phyloP scores from a whole-genome alignment of 371 early-diverging fungal species.

The Circinella minor region DNA sequence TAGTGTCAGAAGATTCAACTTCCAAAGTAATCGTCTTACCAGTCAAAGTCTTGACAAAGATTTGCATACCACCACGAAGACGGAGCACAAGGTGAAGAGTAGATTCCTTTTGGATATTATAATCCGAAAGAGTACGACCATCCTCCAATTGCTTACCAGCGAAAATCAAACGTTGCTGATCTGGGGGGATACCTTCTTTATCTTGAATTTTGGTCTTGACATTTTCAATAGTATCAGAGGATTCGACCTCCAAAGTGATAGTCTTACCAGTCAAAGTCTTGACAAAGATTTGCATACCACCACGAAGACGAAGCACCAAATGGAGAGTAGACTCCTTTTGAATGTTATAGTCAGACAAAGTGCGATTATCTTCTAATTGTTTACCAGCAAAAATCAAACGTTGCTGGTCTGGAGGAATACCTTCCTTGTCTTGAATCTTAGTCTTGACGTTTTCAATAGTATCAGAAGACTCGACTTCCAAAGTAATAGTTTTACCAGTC shows the following conservation, averaged over 20 bases:
- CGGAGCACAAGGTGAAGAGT: conserved; percentile 92
- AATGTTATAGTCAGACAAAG: conserved; percentile 75
- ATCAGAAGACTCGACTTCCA: conserved; percentile 90
- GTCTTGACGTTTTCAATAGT: conserved; percentile 90
- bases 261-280: conserved; percentile 95
- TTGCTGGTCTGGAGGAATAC: conserved; percentile 89
- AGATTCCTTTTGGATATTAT: conserved; percentile 78
- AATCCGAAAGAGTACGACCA: conserved; percentile 78
- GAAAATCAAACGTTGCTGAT: conserved; percentile 87
- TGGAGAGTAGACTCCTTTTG: conserved; percentile 90
- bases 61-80: conserved; percentile 76
- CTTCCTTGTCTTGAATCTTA: conserved; percentile 98
- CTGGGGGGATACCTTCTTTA: conserved; percentile 95
- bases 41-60: conserved; percentile 80
- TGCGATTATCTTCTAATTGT: conserved; percentile 83
- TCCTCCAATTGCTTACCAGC: conserved; percentile 89
- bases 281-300: conserved; percentile 57
- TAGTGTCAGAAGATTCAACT: conserved; percentile 75
- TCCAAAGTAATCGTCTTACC: conserved; percentile 95
- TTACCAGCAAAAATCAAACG: conserved; percentile 86
- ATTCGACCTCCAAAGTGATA: conserved; percentile 93
- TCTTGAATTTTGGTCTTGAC: conserved; percentile 95
- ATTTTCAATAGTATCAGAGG: conserved; percentile 88
- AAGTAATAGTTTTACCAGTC: conserved; percentile 92
- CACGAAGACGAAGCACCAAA: conserved; percentile 89